Conservation (phyloP, 2,329 filamentous ascomycete species). For the Drechmeria coniospora region DNA sequence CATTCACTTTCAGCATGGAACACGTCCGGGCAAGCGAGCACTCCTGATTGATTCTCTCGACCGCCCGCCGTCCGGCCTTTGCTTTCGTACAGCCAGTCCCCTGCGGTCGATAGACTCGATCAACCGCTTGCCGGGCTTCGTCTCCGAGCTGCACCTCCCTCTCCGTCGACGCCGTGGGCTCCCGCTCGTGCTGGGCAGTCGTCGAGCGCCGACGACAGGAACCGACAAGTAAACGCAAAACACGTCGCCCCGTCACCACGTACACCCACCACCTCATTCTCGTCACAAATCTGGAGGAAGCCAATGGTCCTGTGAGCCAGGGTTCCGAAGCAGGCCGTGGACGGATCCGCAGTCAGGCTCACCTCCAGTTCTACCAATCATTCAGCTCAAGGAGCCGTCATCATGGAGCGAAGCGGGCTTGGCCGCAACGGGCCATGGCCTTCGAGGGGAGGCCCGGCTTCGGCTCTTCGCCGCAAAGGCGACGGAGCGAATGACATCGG, state of each 20-base stretch:
- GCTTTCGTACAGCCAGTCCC: too few species aligned
- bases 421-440: constrained; percentile 40
- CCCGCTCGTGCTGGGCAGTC: too few species aligned
- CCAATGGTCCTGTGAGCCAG: constrained; percentile 3
- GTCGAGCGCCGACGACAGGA: too few species aligned
- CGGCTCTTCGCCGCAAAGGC: constrained; percentile 31
- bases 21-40: too few species aligned
- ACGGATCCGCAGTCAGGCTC: constrained; percentile 2
- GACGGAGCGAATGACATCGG: constrained; percentile 28
- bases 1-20: too few species aligned
- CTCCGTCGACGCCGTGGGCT: too few species aligned
- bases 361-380: constrained; percentile 16
- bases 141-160: too few species aligned
- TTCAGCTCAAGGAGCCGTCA: constrained; percentile 43
- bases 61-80: neutral
- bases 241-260: constrained; percentile 1
- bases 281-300: constrained; percentile 3
- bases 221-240: neutral
- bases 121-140: too few species aligned
- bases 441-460: constrained; percentile 26
- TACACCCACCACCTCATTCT: constrained; percentile 3
- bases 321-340: neutral
- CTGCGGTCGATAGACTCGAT: too few species aligned
- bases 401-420: constrained; percentile 54
- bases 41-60: constrained; percentile 1